Evolutionary conservation across 805 yeast species (phyloP).

Genomic region (Kuraishia capsulata): DNA sequence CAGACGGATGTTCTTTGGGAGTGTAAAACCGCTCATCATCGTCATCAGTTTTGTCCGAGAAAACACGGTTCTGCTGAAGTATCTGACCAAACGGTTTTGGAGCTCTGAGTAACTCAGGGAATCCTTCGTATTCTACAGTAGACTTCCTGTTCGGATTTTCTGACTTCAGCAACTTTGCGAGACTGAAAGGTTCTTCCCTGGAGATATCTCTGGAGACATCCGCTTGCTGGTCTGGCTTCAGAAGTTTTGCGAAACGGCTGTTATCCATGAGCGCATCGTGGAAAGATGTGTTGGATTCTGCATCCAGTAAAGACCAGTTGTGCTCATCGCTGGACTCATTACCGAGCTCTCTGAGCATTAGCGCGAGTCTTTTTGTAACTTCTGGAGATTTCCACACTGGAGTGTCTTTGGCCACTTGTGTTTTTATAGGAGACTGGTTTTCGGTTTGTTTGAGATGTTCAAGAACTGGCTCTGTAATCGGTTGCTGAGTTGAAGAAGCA

Average conservation of each 20-base stretch:
- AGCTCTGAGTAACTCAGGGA: constrained; percentile 1
- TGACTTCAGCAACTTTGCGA: neutral
- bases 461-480: no score
- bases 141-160: no score
- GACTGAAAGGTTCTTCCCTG: neutral
- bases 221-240: constrained; percentile 3
- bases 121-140: constrained; percentile 3
- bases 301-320: neutral
- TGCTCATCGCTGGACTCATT: neutral
- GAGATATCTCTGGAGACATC: neutral
- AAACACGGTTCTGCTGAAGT: neutral
- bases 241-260: constrained; percentile 6
- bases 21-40: constrained; percentile 5
- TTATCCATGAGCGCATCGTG: constrained; percentile 1
- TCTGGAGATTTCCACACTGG: neutral
- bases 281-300: neutral
- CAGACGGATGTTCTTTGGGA: constrained; percentile 3
- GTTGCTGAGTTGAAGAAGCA: no score
- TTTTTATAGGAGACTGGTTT: neutral
- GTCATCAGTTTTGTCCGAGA: neutral
- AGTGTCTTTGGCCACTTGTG: neutral
- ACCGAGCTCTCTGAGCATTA: neutral
- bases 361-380: neutral
- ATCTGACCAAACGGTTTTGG: neutral
- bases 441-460: no score